Conservation (phyloP, 768 basidiomycete genomes). For the Phanerochaete sordida region DNA sequence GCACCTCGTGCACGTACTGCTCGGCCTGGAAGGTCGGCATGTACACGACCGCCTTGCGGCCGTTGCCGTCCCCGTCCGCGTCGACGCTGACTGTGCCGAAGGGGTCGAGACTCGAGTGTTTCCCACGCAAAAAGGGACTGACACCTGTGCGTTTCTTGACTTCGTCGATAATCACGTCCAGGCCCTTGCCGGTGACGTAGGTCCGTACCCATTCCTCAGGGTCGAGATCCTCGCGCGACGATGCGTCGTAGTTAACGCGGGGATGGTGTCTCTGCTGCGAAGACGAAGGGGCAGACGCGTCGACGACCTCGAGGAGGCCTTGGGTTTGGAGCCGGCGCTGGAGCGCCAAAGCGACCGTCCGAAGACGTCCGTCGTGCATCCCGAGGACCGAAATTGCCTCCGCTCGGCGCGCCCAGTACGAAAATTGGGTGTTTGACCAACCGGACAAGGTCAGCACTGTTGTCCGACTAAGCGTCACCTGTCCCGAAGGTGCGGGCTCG, state of each 20-base stretch:
- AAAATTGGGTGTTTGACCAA: constrained; percentile 53
- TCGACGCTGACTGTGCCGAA: constrained; percentile 39
- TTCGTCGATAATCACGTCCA: constrained; percentile 45
- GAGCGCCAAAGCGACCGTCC: constrained; percentile 37
- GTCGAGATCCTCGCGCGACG: constrained; percentile 11
- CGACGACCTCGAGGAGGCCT: constrained; percentile 20
- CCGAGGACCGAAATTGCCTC: constrained; percentile 48
- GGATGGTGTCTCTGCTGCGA: constrained; percentile 11
- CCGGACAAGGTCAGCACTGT: constrained; percentile 45
- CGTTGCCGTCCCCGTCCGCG: constrained; percentile 27
- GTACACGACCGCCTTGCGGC: constrained; percentile 15
- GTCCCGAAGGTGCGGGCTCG: constrained; percentile 35
- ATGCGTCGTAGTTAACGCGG: constrained; percentile 9
- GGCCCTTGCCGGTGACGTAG: constrained; percentile 44
- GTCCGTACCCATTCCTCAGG: constrained; percentile 15
- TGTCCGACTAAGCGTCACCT: constrained; percentile 44
- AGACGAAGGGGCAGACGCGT: constrained; percentile 17
- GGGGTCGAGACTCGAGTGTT: constrained; percentile 47
- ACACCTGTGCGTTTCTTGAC: constrained; percentile 46
- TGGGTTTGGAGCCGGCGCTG: constrained; percentile 36
- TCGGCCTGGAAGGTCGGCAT: constrained; percentile 28
- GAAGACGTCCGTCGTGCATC: constrained; percentile 36
- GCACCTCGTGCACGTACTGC: constrained; percentile 20
- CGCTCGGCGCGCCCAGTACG: constrained; percentile 50
- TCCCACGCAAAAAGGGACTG: constrained; percentile 47